Percentiles rank a stretch among this genome's conserved stretches.
Conservation (phyloP, 1,284 basidiomycete genomes). For the Sphagnurus paluster region DNA sequence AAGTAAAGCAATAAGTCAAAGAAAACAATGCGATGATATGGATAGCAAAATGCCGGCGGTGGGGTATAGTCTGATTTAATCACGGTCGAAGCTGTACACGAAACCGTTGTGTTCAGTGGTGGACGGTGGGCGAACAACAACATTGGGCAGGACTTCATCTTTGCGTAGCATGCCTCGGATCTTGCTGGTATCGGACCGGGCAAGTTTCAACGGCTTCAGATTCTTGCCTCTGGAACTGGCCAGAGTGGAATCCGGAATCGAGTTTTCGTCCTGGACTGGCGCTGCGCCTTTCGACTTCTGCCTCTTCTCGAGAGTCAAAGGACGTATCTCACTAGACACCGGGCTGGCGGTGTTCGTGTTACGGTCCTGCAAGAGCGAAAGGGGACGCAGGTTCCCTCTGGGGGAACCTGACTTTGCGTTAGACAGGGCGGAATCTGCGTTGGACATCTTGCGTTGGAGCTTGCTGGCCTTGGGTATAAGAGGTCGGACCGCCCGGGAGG, state of each 20-base stretch:
- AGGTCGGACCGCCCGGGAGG: conserved; percentile 49
- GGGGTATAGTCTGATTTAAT: conserved; percentile 32
- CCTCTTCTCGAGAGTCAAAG: conserved; percentile 57
- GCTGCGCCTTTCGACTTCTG: conserved; percentile 35
- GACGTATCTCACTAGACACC: conserved; percentile 38
- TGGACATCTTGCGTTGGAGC: conserved; percentile 40
- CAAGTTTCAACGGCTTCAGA: conserved; percentile 57
- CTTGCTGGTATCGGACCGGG: conserved; percentile 61
- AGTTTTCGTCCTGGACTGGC: conserved; percentile 45
- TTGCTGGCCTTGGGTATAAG: conserved; percentile 53
- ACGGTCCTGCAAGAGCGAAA: conserved; percentile 64
- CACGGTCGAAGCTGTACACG: conserved; percentile 34
- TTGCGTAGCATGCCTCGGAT: conserved; percentile 45
- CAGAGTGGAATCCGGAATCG: conserved; percentile 33
- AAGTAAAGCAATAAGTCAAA: conserved; percentile 6
- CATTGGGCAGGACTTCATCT: conserved; percentile 37
- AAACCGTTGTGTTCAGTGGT: conserved; percentile 34
- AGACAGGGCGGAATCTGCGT: conserved; percentile 29
- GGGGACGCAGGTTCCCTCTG: conserved; percentile 51
- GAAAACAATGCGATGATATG: conserved; percentile 11
- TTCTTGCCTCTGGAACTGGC: conserved; percentile 36
- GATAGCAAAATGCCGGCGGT: conserved; percentile 11
- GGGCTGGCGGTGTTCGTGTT: conserved; percentile 37
- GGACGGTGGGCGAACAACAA: conserved; percentile 40
- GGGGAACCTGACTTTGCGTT: conserved; percentile 35